These are phyloP conservation scores for Hordeum pubiflorum DNA, from an alignment of 202 grass and related monocot species.

Conservation along the genomic window DNA sequence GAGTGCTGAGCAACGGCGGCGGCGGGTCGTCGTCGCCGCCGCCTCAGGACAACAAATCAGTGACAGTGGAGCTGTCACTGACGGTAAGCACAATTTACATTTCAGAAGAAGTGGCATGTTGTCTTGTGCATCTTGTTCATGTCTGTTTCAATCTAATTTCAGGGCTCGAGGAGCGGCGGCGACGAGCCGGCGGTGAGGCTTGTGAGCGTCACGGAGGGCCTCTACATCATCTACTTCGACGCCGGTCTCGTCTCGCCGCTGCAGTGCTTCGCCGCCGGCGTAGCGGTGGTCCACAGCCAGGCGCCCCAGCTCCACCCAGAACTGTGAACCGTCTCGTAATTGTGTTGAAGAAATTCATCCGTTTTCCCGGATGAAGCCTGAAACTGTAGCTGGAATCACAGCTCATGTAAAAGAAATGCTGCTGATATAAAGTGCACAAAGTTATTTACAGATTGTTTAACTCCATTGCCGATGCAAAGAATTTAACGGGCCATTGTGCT, in stretches of 20 bases:
- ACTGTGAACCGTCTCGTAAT: slow-evolving; percentile 18
- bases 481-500: neutral
- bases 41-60: slow-evolving; percentile 18
- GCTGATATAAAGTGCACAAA: neutral
- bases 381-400: neutral
- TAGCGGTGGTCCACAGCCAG: slow-evolving; percentile 55
- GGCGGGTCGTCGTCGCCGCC: slow-evolving; percentile 7
- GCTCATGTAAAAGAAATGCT: neutral
- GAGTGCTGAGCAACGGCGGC: slow-evolving; percentile 38
- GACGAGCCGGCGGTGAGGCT: slow-evolving; percentile 42
- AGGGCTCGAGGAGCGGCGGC: slow-evolving; percentile 40
- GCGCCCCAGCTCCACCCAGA: slow-evolving; percentile 36
- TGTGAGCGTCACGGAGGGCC: slow-evolving; percentile 37
- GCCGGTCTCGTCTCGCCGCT: slow-evolving; percentile 35
- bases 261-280: slow-evolving; percentile 65
- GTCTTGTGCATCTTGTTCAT: neutral
- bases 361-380: neutral
- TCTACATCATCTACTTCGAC: slow-evolving; percentile 53
- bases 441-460: neutral
- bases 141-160: neutral
- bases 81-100: slow-evolving; percentile 27
- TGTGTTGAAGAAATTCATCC: neutral
- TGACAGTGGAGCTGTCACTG: slow-evolving; percentile 32
- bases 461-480: neutral
- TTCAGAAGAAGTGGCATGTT: neutral